Conservation (phyloP, 73 alveolate genomes). For the Blepharisma japonicum region DNA sequence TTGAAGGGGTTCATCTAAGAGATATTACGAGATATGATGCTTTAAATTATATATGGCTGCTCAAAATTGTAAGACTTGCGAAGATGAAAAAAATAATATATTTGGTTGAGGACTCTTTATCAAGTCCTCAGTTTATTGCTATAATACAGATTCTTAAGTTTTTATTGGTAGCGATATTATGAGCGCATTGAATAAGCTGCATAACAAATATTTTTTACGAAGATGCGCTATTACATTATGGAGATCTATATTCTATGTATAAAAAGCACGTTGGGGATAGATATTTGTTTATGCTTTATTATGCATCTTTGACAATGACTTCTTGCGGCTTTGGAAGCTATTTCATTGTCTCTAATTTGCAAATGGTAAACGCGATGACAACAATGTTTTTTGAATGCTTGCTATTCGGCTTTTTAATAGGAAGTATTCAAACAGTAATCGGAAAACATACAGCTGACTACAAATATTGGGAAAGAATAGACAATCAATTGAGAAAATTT, state of each 20-base stretch:
- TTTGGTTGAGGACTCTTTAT: constrained; percentile 7
- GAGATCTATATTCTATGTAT: constrained; percentile 41
- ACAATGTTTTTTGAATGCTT: constrained; percentile 39
- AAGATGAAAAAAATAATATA: not conserved
- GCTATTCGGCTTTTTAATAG: constrained; percentile 43
- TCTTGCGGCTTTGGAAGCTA: constrained; percentile 64
- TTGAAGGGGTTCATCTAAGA: not conserved
- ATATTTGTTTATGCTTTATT: constrained; percentile 39
- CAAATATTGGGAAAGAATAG: not conserved
- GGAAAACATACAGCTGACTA: constrained; percentile 1
- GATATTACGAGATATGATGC: not conserved
- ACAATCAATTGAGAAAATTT: constrained; percentile 40
- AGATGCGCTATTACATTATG: constrained; percentile 1
- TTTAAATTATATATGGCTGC: constrained; percentile 12
- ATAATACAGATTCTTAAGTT: not conserved
- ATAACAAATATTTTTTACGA: not conserved
- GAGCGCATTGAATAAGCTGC: not conserved
- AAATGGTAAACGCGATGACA: constrained; percentile 33
- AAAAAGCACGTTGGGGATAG: constrained; percentile 52
- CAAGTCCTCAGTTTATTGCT: not conserved
- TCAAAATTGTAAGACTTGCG: constrained; percentile 21
- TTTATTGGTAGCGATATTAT: not conserved
- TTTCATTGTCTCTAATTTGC: constrained; percentile 24
- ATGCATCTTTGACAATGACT: constrained; percentile 53
- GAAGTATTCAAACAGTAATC: constrained; percentile 35